These are phyloP conservation scores for Penicillium sp. DNA, from an alignment of 2,329 filamentous ascomycete genomes.

Conservation along the genomic window DNA sequence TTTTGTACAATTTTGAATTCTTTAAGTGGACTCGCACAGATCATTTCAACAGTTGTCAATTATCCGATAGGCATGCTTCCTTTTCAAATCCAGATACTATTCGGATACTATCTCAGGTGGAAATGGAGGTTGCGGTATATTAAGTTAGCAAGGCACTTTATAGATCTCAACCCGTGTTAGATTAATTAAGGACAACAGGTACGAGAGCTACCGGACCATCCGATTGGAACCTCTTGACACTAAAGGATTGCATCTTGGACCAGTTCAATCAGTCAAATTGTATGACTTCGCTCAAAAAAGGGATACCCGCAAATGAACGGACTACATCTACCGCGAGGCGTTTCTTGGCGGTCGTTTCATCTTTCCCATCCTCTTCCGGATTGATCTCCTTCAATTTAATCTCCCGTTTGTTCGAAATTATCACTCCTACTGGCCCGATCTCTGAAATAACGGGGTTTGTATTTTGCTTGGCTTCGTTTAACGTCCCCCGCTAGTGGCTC, in stretches of 20 bases:
- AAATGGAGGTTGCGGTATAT: not conserved
- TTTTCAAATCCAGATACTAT: not conserved
- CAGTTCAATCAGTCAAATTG: not conserved
- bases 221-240: not conserved
- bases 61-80: not conserved
- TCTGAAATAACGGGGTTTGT: not conserved
- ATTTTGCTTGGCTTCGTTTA: conserved; percentile 3
- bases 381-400: not conserved
- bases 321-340: conserved; percentile 7
- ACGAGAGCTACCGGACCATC: not conserved
- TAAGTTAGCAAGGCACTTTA: not conserved
- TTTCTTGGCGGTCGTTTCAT: conserved; percentile 11
- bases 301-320: conserved; percentile 9
- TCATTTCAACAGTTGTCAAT: not conserved
- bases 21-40: not conserved
- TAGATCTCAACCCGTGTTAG: not conserved
- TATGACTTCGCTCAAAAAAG: not conserved
- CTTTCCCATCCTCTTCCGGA: not conserved
- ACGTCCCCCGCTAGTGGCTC: conserved; percentile 3
- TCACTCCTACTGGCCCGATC: not conserved
- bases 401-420: not conserved
- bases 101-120: not conserved
- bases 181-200: not conserved
- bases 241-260: not conserved
- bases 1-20: not conserved